Percentiles rank a stretch among this genome's conserved stretches.
These are phyloP conservation scores for Tetracentron sinense DNA, from an alignment of 164 flowering plant species.

Conservation along the genomic window DNA sequence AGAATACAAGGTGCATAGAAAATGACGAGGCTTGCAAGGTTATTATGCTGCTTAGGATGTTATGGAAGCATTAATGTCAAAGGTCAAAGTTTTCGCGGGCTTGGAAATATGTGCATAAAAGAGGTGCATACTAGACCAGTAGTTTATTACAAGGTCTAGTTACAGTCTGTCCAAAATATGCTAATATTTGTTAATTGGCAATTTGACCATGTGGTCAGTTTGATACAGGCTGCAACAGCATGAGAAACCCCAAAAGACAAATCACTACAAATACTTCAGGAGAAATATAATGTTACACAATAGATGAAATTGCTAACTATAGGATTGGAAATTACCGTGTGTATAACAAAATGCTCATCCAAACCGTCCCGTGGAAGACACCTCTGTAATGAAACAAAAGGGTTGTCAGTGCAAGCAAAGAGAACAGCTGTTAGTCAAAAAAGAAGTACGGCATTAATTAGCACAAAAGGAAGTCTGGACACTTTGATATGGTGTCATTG, in stretches of 20 bases:
- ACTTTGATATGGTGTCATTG: too few species aligned
- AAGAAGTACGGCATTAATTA: too few species aligned
- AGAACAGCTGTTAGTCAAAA: neutral
- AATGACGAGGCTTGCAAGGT: too few species aligned
- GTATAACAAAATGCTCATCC: constrained; percentile 90
- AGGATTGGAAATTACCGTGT: constrained; percentile 56
- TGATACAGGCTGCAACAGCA: neutral
- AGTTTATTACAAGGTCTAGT: too few species aligned
- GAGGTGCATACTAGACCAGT: too few species aligned
- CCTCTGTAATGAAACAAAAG: constrained; percentile 52
- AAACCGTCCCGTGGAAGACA: constrained; percentile 74
- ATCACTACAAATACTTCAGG: neutral
- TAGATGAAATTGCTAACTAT: too few species aligned
- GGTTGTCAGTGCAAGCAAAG: neutral
- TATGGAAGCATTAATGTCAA: too few species aligned
- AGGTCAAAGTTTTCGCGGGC: too few species aligned
- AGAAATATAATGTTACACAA: neutral
- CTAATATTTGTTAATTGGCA: neutral
- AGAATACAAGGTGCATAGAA: too few species aligned
- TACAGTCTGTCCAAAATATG: too few species aligned
- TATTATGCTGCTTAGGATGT: too few species aligned
- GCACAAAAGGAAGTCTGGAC: neutral
- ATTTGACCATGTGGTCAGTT: neutral
- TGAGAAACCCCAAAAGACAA: neutral
- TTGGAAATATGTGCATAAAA: too few species aligned